Percentiles rank a stretch among this genome's conserved stretches.
Conservation (phyloP, 2,329 filamentous ascomycete species). For the Magnaporthales sp. region DNA sequence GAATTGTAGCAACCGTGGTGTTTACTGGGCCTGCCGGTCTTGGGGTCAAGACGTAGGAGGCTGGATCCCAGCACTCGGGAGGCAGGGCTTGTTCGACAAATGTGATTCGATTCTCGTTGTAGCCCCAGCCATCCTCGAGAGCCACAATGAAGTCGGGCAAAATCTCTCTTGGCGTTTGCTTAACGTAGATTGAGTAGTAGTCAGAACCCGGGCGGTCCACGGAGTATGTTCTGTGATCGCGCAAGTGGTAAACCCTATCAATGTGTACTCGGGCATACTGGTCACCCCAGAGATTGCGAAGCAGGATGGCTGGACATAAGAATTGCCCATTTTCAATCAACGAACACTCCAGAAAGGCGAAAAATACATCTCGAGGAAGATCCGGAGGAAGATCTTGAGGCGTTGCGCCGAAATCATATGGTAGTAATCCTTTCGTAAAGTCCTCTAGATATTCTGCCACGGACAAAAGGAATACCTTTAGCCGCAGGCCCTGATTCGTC, state of each 20-base stretch:
- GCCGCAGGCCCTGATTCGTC: slow-evolving; percentile 18
- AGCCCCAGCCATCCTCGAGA: not conserved
- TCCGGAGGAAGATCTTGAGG: not conserved
- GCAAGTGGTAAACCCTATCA: not conserved
- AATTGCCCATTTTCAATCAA: slow-evolving; percentile 18
- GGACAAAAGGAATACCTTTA: slow-evolving; percentile 14
- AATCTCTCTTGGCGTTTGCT: not conserved
- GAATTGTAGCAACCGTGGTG: not conserved
- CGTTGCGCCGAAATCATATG: not conserved
- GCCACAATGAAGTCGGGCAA: not conserved
- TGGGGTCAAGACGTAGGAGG: not conserved
- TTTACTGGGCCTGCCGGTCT: not conserved
- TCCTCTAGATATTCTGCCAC: slow-evolving; percentile 3
- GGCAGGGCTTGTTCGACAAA: not conserved
- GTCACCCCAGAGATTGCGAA: slow-evolving; percentile 17
- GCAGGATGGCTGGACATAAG: slow-evolving; percentile 20
- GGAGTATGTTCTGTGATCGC: not conserved
- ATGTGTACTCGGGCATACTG: slow-evolving; percentile 17
- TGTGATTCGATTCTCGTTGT: not conserved
- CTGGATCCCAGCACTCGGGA: not conserved
- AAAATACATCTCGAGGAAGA: slow-evolving; percentile 11
- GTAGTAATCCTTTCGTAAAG: not conserved
- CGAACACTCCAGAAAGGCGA: slow-evolving; percentile 23
- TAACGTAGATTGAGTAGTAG: not conserved
- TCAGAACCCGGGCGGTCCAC: not conserved